Percentiles rank a stretch among this genome's conserved stretches.
Conservation (phyloP, 306 rosid genomes). For the Prunus dulcis region DNA sequence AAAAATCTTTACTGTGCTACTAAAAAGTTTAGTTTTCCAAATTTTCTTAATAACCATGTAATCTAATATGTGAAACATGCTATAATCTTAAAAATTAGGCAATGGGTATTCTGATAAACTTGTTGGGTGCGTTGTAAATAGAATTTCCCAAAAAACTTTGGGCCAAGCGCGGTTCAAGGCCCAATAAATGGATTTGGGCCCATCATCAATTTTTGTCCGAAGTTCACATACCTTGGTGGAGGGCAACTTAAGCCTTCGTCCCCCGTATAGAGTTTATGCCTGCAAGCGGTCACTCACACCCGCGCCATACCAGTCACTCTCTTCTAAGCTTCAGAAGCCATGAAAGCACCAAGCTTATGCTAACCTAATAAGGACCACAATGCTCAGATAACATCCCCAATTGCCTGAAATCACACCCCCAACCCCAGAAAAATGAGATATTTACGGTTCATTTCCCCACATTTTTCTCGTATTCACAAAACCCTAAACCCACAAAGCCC, state of each 20-base stretch:
- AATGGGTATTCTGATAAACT: too few relatives aligned
- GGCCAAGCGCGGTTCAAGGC: background rate
- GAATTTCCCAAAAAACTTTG: background rate
- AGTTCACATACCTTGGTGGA: background rate
- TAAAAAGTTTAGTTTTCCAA: too few relatives aligned
- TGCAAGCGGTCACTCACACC: background rate
- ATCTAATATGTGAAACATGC: too few relatives aligned
- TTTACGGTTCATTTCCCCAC: slow-evolving; percentile 44
- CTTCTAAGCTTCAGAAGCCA: slow-evolving; percentile 14
- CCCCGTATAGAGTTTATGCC: slow-evolving; percentile 49
- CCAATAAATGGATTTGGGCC: background rate
- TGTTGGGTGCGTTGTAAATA: too few relatives aligned
- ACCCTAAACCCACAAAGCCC: slow-evolving; percentile 33
- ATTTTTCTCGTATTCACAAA: slow-evolving; percentile 35
- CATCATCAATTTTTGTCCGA: background rate
- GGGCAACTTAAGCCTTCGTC: slow-evolving; percentile 10
- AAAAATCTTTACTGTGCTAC: too few relatives aligned
- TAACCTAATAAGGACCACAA: background rate
- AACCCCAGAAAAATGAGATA: slow-evolving; percentile 39
- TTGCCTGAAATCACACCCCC: background rate
- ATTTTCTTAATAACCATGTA: too few relatives aligned
- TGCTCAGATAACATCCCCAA: background rate
- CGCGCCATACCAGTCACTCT: background rate
- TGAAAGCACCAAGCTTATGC: slow-evolving; percentile 17
- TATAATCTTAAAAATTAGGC: too few relatives aligned